Evolutionary conservation across 1,284 basidiomycete genomes (phyloP).

Genomic region (Prillingera fragicola): DNA sequence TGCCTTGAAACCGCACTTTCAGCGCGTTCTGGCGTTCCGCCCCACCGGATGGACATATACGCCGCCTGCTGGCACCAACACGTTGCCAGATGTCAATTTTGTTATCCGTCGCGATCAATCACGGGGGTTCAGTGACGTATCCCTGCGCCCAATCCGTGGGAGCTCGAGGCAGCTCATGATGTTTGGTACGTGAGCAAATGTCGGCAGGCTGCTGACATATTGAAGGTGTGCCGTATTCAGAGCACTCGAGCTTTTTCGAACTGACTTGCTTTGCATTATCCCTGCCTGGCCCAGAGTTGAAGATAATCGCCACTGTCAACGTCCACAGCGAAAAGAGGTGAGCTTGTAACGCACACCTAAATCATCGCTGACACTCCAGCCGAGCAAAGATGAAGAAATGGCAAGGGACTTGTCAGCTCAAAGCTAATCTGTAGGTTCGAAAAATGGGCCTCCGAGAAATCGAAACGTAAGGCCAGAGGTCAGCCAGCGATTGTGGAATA

Average conservation of each 20-base stretch:
- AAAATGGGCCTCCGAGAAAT: conserved; percentile 76
- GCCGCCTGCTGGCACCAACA: conserved; percentile 62
- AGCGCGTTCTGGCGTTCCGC: conserved; percentile 71
- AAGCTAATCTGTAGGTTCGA: conserved; percentile 56
- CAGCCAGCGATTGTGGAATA: conserved; percentile 53
- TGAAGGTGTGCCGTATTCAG: conserved; percentile 80
- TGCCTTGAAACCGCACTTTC: conserved; percentile 67
- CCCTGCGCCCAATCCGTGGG: conserved; percentile 66
- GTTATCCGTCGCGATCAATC: conserved; percentile 64
- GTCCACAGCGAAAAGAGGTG: conserved; percentile 67
- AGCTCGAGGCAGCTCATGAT: conserved; percentile 65
- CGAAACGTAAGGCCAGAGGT: conserved; percentile 54
- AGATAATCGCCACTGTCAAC: conserved; percentile 93
- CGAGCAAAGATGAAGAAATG: conserved; percentile 75
- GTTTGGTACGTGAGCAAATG: conserved; percentile 53
- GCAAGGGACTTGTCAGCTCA: conserved; percentile 17
- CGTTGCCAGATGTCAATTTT: conserved; percentile 58
- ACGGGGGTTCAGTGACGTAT: conserved; percentile 60
- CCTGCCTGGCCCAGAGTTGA: conserved; percentile 60
- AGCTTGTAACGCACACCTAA: conserved; percentile 22
- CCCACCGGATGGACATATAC: conserved; percentile 93
- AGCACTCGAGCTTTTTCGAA: conserved; percentile 92
- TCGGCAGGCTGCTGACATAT: neutral
- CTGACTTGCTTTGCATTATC: conserved; percentile 88
- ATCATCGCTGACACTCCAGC: conserved; percentile 33